Percentiles rank a stretch among this genome's conserved stretches.
Conservation (phyloP, 2,329 filamentous ascomycete species). For the Ophiostoma sp. region DNA sequence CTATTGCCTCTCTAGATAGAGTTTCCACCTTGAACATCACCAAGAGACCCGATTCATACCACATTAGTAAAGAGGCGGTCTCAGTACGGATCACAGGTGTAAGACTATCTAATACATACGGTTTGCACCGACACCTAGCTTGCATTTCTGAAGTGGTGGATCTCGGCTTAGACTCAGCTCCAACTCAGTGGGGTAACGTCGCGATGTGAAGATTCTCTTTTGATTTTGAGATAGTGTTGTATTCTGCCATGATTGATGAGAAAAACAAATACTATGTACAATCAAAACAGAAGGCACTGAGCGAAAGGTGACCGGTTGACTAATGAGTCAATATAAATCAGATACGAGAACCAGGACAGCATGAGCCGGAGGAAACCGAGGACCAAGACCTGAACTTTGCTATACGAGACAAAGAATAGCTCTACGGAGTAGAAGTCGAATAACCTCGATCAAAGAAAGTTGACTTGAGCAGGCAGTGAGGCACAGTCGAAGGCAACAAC, state of each 20-base stretch:
- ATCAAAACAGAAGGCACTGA: neutral
- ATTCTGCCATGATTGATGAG: no score
- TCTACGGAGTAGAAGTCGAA: neutral
- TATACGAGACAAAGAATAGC: slow-evolving; percentile 2
- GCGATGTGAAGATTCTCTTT: neutral
- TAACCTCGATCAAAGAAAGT: no score
- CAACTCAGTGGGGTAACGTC: neutral
- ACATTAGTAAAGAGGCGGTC: no score
- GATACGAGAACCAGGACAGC: neutral
- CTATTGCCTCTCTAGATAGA: no score
- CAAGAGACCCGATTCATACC: no score
- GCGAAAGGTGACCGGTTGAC: neutral
- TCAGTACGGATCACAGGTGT: no score
- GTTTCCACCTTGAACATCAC: no score
- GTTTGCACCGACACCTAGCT: no score
- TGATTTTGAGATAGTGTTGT: neutral
- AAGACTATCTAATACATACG: no score
- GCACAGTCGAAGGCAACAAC: neutral
- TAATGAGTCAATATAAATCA: neutral
- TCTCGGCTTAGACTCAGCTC: slow-evolving; percentile 1
- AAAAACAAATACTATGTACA: neutral
- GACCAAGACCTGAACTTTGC: neutral
- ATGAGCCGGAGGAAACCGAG: neutral
- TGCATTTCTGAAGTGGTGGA: neutral
- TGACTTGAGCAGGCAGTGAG: neutral